Base-by-base conservation (phyloP, 805 yeast species). In the Candida boidinii region DNA sequence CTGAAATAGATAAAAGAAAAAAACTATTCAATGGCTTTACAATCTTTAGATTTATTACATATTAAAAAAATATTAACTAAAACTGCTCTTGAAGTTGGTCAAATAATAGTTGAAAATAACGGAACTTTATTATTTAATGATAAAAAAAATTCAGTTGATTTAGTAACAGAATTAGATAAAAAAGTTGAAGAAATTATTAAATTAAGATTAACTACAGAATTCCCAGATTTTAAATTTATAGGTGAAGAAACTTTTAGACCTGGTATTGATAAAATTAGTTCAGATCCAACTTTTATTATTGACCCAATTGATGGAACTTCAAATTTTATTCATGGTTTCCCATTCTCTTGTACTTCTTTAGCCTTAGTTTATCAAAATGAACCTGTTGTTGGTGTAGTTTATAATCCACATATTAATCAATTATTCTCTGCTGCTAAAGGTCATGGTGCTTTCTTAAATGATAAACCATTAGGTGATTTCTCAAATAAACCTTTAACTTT, bases 271-370 rank as follows among this genome's bases (percentile, higher is more conserved):
- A 48, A 47, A 29, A 54, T 76, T 12, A 56, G 68, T 2, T 62
- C 63, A 26, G 69, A 57, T 4, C 82, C 82, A 15, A 75, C 81
- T 2, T 76, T 76, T 45, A 66, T 76, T 34, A 77, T 76, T 14
- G 82, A 76, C 45, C 79, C 79, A 26, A 70, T 73, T 47, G 80
- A 75, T 42, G 82, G 82, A 10, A 76, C 83, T 1, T 74, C 80
- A 5, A 71, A 76, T 51, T 76, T 76, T 50, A 66, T 76, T 32
- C 83, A 76, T 48, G 65, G 62, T 29, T 76, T 71, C 54, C 83
- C 82, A 2, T 70, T 62, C 47, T 66, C 76, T 28, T 76, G 81
- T 51, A 73, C 73, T 30, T 76, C 82, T 1, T 46, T 76, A 24
- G 82, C 82, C 0, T 62, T 76, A 34, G 63, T 79, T 1, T 51